phyloP scores from a whole-genome alignment of 768 basidiomycete genomes.

The Lactifluus echinatus region DNA sequence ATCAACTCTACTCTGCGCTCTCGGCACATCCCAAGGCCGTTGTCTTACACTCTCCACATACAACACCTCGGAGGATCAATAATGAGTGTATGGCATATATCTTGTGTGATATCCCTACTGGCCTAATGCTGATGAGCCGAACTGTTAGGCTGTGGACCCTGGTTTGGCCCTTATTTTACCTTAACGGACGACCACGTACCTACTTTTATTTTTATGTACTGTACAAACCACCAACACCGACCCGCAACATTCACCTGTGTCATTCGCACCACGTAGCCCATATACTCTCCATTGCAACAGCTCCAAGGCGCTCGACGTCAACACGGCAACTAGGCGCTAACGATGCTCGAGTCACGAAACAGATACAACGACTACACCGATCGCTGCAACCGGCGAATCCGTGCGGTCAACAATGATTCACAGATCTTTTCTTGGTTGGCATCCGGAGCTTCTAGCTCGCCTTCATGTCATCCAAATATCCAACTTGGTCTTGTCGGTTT shows the following conservation, averaged over 20 bases:
- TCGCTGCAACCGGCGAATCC: constrained; percentile 1
- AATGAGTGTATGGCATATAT: background rate
- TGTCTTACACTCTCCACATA: background rate
- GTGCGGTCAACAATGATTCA: constrained; percentile 13
- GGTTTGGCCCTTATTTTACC: background rate
- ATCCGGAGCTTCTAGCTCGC: constrained; percentile 12
- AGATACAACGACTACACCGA: constrained; percentile 15
- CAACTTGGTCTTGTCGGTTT: constrained; percentile 10
- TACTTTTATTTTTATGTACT: background rate
- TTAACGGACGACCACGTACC: background rate
- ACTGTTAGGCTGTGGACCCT: background rate
- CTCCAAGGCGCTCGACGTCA: constrained; percentile 5
- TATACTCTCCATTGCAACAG: background rate
- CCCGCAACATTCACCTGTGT: background rate
- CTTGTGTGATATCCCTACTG: background rate
- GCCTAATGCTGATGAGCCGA: background rate
- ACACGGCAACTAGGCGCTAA: constrained; percentile 4
- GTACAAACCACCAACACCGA: background rate
- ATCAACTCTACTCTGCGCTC: too few species aligned
- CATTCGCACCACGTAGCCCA: constrained; percentile 6
- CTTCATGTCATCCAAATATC: constrained; percentile 14
- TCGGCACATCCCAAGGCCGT: too few species aligned
- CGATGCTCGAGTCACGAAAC: constrained; percentile 16
- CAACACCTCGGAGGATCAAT: background rate
- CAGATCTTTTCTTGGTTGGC: background rate